These are phyloP conservation scores for Backusella mclennaniae DNA, from an alignment of 192 early-diverging fungal species.

Conservation along the genomic window DNA sequence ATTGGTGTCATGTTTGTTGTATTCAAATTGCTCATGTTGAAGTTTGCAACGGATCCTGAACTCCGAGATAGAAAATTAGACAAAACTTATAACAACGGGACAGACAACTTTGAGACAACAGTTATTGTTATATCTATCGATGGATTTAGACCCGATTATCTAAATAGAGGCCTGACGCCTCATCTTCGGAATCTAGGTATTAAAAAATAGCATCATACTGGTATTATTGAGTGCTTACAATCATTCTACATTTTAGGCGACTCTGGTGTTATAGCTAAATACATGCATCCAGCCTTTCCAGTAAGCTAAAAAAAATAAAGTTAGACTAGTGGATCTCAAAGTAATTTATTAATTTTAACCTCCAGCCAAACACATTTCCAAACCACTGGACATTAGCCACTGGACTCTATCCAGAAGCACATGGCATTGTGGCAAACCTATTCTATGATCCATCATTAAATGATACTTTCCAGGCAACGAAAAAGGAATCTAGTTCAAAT, in stretches of 20 bases:
- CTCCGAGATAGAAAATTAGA: not conserved
- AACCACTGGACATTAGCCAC: constrained; percentile 93
- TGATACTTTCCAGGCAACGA: constrained; percentile 73
- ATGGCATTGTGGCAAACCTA: constrained; percentile 86
- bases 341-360: not conserved
- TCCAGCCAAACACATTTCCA: constrained; percentile 76
- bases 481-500: constrained; percentile 56
- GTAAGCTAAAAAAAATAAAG: constrained; percentile 20
- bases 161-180: constrained; percentile 70
- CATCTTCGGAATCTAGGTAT: constrained; percentile 56
- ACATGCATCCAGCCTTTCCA: constrained; percentile 72
- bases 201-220: not conserved
- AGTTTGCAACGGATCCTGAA: not conserved
- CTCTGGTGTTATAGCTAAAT: constrained; percentile 51
- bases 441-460: constrained; percentile 78
- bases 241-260: not conserved
- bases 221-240: not conserved
- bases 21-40: constrained; percentile 3
- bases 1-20: constrained; percentile 8
- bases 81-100: constrained; percentile 57
- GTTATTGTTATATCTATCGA: constrained; percentile 84
- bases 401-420: constrained; percentile 86
- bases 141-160: constrained; percentile 82
- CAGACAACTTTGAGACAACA: constrained; percentile 61
- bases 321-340: not conserved